These are phyloP conservation scores for Pythium aphanidermatum DNA, from an alignment of 352 stramenopile genomes.

Conservation along the genomic window DNA sequence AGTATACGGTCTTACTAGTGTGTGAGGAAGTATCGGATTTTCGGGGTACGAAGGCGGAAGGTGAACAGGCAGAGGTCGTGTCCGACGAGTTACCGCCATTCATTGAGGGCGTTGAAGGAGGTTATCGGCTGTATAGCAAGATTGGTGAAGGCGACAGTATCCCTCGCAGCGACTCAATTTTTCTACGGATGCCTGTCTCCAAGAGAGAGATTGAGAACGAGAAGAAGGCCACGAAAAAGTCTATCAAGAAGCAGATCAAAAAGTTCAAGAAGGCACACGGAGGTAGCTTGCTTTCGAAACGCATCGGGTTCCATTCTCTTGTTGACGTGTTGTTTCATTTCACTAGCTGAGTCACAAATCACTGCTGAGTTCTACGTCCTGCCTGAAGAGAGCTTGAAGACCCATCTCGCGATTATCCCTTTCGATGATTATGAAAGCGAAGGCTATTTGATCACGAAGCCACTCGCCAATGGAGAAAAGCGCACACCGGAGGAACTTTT, in stretches of 20 bases:
- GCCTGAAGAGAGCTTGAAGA: constrained; percentile 41
- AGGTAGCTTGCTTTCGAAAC: no score
- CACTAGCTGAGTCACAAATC: constrained; percentile 35
- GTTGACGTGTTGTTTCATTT: not conserved
- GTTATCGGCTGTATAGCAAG: constrained; percentile 39
- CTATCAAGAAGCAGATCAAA: constrained; percentile 85
- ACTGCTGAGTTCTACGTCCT: constrained; percentile 80
- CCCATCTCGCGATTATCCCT: constrained; percentile 47
- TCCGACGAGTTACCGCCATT: constrained; percentile 22
- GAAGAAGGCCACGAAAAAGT: constrained; percentile 72
- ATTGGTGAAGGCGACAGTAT: constrained; percentile 74
- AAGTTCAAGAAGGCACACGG: constrained; percentile 74
- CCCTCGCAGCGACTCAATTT: constrained; percentile 57
- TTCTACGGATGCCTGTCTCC: constrained; percentile 66
- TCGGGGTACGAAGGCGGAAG: constrained; percentile 4
- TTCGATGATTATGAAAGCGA: constrained; percentile 32
- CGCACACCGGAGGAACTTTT: constrained; percentile 38
- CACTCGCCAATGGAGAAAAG: constrained; percentile 26
- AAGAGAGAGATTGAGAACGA: constrained; percentile 70
- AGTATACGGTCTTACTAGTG: constrained; percentile 58
- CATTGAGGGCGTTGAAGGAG: constrained; percentile 23
- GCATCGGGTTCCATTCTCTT: not conserved
- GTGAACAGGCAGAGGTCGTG: constrained; percentile 1
- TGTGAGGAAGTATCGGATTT: constrained; percentile 68
- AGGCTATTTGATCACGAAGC: constrained; percentile 41